Evolutionary conservation across 345 rosid genomes (phyloP), one percentile per base, ranked within the genome.

Genomic region (Kernera saxatilis): DNA sequence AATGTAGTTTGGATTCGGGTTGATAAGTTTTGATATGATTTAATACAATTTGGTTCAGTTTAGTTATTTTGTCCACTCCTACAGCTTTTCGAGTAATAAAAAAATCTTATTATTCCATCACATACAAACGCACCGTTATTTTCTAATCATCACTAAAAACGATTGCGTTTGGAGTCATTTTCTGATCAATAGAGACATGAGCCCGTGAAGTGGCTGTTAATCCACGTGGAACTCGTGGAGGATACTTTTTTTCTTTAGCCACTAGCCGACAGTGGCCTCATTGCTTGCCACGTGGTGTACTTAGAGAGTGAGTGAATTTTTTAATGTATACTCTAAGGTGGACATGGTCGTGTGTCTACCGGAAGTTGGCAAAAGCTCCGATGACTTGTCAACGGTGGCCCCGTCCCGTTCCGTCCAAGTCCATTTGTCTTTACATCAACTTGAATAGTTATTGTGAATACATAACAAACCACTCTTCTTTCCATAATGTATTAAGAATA

Each of bases 281-380:
- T 18, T 5, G 54, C 32, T 64, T 44, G 10, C 18, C 56, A 52
- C 76, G 54, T 71, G 62, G 23, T 49, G 17, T 49, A 25, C 5
- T 23, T 21, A 60, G 33, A 48, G 10, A 60, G 60, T 68, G 43
- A 60, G 60, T 49, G 14, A 17, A 32, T 12, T 43, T 4, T 13
- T 19, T 46, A 44, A 14, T 33, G 3, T 23, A n/a, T 70, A 70
- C 60, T 60, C 75, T 59, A 45, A 23, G 64, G 56, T 54, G 36
- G 76, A 72, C 64, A 64, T 25, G 18, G 71, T 72, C 76, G 70
- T 54, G 64, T 64, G 70, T 54, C 64, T 25, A 55, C 44, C 57
- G 57, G 71, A 25, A 44, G 48, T 35, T 54, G 10, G 55, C 64
- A 44, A 72, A 54, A 64, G 64, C 57, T 55, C 65, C 17, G 50